Conservation (phyloP, 768 basidiomycete genomes). For the Mycena epipterygia region DNA sequence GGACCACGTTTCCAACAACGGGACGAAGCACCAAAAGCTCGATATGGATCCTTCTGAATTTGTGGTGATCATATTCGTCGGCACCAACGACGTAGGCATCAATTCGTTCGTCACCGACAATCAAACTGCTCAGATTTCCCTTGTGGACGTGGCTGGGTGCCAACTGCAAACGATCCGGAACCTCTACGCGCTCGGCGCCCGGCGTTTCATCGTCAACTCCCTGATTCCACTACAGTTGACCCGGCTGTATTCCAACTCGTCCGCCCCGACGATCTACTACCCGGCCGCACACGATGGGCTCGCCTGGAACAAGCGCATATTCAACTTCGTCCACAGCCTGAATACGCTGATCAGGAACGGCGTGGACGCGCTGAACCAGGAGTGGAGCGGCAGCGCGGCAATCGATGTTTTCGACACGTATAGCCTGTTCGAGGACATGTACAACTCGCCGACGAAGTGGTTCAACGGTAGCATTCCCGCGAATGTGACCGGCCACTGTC, state of each 20-base stretch:
- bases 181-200: slow-evolving; percentile 37
- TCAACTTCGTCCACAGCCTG: slow-evolving; percentile 38
- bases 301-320: slow-evolving; percentile 40
- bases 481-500: slow-evolving; percentile 40
- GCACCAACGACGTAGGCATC: slow-evolving; percentile 41
- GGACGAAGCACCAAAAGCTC: slow-evolving; percentile 37
- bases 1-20: slow-evolving; percentile 37
- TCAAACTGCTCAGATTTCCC: slow-evolving; percentile 26
- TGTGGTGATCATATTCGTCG: slow-evolving; percentile 38
- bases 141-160: slow-evolving; percentile 37
- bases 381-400: slow-evolving; percentile 33
- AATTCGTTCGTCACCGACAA: slow-evolving; percentile 36
- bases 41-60: slow-evolving; percentile 39
- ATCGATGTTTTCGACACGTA: slow-evolving; percentile 40
- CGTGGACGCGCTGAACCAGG: slow-evolving; percentile 30
- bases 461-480: slow-evolving; percentile 43
- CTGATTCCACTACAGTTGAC: slow-evolving; percentile 39
- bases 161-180: slow-evolving; percentile 35
- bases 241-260: slow-evolving; percentile 32
- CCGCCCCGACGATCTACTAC: slow-evolving; percentile 37
- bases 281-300: slow-evolving; percentile 37
- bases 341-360: slow-evolving; percentile 36
- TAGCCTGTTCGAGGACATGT: slow-evolving; percentile 38
- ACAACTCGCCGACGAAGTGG: slow-evolving; percentile 34
- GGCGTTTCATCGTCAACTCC: slow-evolving; percentile 42